phyloP scores from a whole-genome alignment of 2,329 filamentous ascomycete genomes.

The Paraphoma chrysanthemicola region DNA sequence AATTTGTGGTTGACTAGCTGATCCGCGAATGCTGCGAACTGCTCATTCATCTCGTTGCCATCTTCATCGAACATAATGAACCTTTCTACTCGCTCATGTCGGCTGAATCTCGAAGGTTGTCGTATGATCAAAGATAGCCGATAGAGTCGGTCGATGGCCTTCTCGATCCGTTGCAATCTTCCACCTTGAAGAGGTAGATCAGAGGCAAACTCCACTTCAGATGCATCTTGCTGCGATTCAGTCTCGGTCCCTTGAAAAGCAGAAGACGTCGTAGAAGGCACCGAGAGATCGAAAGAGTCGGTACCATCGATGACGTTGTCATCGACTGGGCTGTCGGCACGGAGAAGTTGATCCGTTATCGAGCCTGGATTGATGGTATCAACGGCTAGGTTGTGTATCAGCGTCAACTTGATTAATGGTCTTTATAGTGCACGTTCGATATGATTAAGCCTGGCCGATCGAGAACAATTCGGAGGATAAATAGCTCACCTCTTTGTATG shows the following conservation, averaged over 20 bases:
- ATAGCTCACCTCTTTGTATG: background rate
- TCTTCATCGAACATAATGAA: constrained; percentile 9
- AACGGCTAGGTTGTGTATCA: background rate
- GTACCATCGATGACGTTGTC: background rate
- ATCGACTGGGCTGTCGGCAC: background rate
- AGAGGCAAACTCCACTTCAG: background rate
- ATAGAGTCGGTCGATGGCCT: constrained; percentile 10
- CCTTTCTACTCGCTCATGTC: constrained; percentile 9
- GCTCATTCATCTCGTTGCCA: constrained; percentile 8
- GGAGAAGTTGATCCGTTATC: background rate
- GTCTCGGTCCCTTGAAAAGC: constrained; percentile 3
- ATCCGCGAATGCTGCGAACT: background rate
- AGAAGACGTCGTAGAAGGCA: background rate
- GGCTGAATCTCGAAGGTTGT: constrained; percentile 4
- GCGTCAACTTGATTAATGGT: too few relatives aligned
- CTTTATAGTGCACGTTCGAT: too few relatives aligned
- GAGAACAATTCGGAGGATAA: background rate
- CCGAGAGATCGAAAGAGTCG: background rate
- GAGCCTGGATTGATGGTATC: background rate
- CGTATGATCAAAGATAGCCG: constrained; percentile 12
- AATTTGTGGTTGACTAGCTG: background rate
- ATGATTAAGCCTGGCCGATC: background rate
- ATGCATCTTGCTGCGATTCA: background rate
- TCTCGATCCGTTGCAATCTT: background rate
- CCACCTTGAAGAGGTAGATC: background rate